These are phyloP conservation scores for Spathaspora sp. DNA, from an alignment of 1,139 yeast genomes.

Conservation along the genomic window DNA sequence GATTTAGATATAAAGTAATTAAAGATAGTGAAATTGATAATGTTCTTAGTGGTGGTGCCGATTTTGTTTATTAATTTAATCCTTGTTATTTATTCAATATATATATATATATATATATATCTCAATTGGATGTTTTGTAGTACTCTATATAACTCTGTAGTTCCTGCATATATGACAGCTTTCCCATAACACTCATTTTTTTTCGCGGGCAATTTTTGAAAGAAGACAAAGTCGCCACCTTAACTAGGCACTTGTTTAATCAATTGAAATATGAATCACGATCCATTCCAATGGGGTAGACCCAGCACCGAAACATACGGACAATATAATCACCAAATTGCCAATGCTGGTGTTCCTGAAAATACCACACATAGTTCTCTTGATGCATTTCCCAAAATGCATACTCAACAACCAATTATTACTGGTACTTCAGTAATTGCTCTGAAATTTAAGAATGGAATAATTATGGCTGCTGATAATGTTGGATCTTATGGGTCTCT, in stretches of 20 bases:
- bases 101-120: background rate
- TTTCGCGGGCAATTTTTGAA: background rate
- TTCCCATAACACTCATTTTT: background rate
- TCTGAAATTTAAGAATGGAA: conserved; percentile 85
- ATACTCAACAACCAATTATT: conserved; percentile 91
- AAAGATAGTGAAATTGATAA: conserved; percentile 71
- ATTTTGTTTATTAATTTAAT: conserved; percentile 30
- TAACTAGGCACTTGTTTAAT: background rate
- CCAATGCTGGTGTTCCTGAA: conserved; percentile 43
- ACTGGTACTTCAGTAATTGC: conserved; percentile 97
- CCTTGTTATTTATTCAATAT: background rate
- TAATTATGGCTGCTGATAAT: conserved; percentile 92
- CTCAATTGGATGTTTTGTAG: background rate
- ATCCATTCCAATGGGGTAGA: conserved; percentile 94
- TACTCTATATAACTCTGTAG: background rate
- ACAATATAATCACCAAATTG: conserved; percentile 67
- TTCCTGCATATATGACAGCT: background rate
- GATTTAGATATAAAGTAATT: conserved; percentile 66
- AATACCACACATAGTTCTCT: conserved; percentile 18
- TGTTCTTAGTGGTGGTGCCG: conserved; percentile 79
- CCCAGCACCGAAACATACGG: conserved; percentile 85
- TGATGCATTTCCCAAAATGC: conserved; percentile 62
- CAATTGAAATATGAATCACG: conserved; percentile 73
- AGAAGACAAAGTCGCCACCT: conserved; percentile 2
- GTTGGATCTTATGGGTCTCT: conserved; percentile 92